These are phyloP conservation scores for Pochonia chlamydosporia DNA, from an alignment of 2,329 filamentous ascomycete genomes.

Conservation along the genomic window DNA sequence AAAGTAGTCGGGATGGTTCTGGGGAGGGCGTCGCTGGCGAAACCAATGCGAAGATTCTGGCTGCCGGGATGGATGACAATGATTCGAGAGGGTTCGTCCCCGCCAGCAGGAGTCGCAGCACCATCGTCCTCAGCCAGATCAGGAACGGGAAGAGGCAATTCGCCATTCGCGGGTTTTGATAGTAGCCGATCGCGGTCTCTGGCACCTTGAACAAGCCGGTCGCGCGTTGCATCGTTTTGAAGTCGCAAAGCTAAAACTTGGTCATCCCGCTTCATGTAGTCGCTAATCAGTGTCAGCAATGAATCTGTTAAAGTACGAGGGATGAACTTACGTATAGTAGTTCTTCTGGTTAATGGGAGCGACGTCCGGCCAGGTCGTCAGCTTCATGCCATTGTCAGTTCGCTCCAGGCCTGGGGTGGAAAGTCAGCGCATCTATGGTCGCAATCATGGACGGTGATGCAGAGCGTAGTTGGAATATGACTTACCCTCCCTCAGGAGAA, in stretches of 20 bases:
- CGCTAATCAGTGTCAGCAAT: conserved; percentile 44
- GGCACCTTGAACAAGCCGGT: conserved; percentile 76
- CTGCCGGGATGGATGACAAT: conserved; percentile 95
- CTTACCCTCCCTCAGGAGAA: conserved; percentile 57
- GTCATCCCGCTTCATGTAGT: conserved; percentile 97
- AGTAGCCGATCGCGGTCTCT: conserved; percentile 84
- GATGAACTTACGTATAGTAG: conserved; percentile 77
- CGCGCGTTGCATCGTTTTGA: conserved; percentile 79
- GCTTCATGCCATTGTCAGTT: conserved; percentile 97
- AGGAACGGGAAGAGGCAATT: conserved; percentile 54
- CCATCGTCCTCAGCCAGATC: conserved; percentile 55
- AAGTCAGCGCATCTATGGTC: conserved; percentile 1
- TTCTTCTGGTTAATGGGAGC: conserved; percentile 98
- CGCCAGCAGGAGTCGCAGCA: conserved; percentile 49
- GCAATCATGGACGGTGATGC: neutral
- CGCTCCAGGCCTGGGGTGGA: conserved; percentile 70
- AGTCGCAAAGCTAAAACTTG: conserved; percentile 86
- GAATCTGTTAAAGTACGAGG: neutral
- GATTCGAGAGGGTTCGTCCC: conserved; percentile 75
- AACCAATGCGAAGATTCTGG: conserved; percentile 88
- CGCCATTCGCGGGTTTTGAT: conserved; percentile 66
- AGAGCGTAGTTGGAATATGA: conserved; percentile 14
- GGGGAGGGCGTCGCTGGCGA: conserved; percentile 91
- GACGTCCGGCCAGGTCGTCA: conserved; percentile 89
- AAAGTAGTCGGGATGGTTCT: conserved; percentile 93